Evolutionary conservation across 2,329 filamentous ascomycete species (phyloP).

Genomic region (Pyrenochaeta sp.): DNA sequence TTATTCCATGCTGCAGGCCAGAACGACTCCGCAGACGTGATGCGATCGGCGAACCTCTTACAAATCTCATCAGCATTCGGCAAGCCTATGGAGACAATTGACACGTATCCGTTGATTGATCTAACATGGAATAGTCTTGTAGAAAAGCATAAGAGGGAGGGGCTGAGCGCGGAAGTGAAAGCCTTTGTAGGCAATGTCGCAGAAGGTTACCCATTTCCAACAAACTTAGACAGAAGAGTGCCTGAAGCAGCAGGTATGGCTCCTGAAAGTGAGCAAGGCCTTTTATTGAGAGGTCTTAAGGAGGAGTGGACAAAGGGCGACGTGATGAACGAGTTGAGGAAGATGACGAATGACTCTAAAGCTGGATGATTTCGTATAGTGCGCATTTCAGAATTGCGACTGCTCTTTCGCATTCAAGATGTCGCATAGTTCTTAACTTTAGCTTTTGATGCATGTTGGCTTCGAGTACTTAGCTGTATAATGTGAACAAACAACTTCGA

Average conservation of each 20-base stretch:
- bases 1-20: slow-evolving; percentile 69
- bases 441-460: no score
- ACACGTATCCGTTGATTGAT: slow-evolving; percentile 59
- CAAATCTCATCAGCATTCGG: slow-evolving; percentile 70
- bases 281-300: slow-evolving; percentile 56
- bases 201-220: slow-evolving; percentile 69
- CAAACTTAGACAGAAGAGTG: slow-evolving; percentile 65
- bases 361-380: no score
- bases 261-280: slow-evolving; percentile 65
- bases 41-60: slow-evolving; percentile 67
- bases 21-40: slow-evolving; percentile 59
- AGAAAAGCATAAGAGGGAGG: slow-evolving; percentile 42
- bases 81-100: slow-evolving; percentile 69
- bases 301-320: slow-evolving; percentile 50
- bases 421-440: no score
- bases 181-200: slow-evolving; percentile 61
- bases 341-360: slow-evolving; percentile 46
- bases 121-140: slow-evolving; percentile 54
- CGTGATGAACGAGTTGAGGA: slow-evolving; percentile 52
- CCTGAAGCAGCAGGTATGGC: slow-evolving; percentile 66
- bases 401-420: no score
- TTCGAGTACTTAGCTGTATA: no score
- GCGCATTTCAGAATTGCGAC: no score
- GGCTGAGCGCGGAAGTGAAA: slow-evolving; percentile 53
- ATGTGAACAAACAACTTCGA: no score